Percentiles rank a stretch among this genome's conserved stretches.
Evolutionary conservation across 1,284 basidiomycete genomes (phyloP).

Genomic region (Ustilago bromivora): DNA sequence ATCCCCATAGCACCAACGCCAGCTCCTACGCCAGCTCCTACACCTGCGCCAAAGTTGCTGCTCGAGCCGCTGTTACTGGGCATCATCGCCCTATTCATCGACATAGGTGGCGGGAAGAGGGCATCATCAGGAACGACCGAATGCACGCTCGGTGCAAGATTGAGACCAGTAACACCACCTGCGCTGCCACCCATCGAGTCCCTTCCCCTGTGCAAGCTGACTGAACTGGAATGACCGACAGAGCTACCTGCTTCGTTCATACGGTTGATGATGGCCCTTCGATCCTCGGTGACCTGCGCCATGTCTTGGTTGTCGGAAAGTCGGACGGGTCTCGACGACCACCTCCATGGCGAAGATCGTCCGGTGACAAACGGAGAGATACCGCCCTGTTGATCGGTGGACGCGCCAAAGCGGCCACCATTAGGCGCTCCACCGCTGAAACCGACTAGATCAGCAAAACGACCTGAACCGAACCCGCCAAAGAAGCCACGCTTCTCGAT

Average conservation of each 20-base stretch:
- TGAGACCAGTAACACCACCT: slow-evolving; percentile 3
- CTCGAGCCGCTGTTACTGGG: slow-evolving; percentile 5
- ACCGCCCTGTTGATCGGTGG: slow-evolving; percentile 34
- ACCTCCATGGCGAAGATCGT: slow-evolving; percentile 28
- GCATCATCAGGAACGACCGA: slow-evolving; percentile 50
- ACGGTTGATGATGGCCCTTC: slow-evolving; percentile 23
- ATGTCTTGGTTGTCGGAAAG: slow-evolving; percentile 22
- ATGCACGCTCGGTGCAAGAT: slow-evolving; percentile 34
- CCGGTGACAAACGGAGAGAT: slow-evolving; percentile 46
- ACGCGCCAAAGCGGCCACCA: slow-evolving; percentile 22
- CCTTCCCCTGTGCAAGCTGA: slow-evolving; percentile 38
- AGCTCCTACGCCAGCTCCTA: slow-evolving; percentile 10
- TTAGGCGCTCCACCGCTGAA: slow-evolving; percentile 8
- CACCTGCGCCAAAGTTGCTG: slow-evolving; percentile 12
- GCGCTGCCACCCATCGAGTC: slow-evolving; percentile 34
- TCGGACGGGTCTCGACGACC: slow-evolving; percentile 18
- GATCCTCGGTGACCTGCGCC: slow-evolving; percentile 10
- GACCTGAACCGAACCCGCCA: slow-evolving; percentile 24
- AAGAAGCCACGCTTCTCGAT: slow-evolving; percentile 38
- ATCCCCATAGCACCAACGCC: slow-evolving; percentile 18
- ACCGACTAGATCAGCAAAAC: slow-evolving; percentile 14
- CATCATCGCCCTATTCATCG: slow-evolving; percentile 25
- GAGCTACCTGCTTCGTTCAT: slow-evolving; percentile 26
- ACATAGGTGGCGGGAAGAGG: slow-evolving; percentile 47
- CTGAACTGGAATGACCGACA: slow-evolving; percentile 34